Conservation (phyloP, 2,329 filamentous ascomycete species). For the Fonsecaea multimorphosa region DNA sequence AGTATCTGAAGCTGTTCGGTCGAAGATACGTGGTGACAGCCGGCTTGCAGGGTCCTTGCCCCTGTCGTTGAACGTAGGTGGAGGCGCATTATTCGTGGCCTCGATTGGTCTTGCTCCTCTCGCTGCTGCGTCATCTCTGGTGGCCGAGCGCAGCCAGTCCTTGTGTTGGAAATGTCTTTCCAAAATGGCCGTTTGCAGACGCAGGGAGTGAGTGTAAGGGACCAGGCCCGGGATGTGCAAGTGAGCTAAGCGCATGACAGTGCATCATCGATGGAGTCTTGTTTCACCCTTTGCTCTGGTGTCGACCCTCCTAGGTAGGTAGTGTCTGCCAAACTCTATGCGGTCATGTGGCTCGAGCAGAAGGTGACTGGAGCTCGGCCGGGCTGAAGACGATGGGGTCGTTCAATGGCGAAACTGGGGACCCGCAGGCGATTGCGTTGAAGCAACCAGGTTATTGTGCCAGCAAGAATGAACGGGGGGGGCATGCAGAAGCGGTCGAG, state of each 20-base stretch:
- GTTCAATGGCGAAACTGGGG: background rate
- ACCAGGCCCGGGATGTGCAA: constrained; percentile 63
- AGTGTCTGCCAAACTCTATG: constrained; percentile 3
- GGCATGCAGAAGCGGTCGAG: background rate
- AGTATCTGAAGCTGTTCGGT: background rate
- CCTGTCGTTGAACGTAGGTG: background rate
- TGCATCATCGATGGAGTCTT: constrained; percentile 4
- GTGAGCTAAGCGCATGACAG: constrained; percentile 48
- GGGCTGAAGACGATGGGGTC: background rate
- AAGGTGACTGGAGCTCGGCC: background rate
- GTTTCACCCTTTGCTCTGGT: background rate
- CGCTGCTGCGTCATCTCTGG: background rate
- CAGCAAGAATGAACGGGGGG: background rate
- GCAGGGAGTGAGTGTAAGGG: constrained; percentile 61
- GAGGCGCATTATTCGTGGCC: background rate
- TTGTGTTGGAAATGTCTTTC: constrained; percentile 36
- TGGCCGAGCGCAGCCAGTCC: constrained; percentile 21
- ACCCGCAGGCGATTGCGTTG: background rate
- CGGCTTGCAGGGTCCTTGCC: background rate
- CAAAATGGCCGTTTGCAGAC: constrained; percentile 61
- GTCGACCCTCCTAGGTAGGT: too few species aligned
- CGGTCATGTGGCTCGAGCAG: background rate
- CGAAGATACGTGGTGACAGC: background rate
- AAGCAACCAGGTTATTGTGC: background rate
- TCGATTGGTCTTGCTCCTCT: background rate